A percentile compares a stretch with the other conserved stretches of the same genome.
Conservation (phyloP, 805 yeast species). For the Starmerella khaoyaiensis region DNA sequence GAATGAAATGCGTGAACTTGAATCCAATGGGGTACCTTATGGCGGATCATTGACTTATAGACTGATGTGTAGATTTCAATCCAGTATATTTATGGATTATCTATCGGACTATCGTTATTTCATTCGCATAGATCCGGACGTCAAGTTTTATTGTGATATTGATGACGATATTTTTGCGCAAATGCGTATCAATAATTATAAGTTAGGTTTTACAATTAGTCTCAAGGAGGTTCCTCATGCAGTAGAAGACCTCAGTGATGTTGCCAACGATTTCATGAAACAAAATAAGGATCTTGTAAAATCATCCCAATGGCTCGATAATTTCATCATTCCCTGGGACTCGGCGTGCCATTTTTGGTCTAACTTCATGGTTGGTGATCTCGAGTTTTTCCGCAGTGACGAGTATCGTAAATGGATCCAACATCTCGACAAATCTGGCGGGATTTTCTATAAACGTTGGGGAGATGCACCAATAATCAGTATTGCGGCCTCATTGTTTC, state of each 20-base stretch:
- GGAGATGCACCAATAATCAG: constrained; percentile 96
- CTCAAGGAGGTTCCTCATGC: constrained; percentile 71
- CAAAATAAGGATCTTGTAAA: constrained; percentile 40
- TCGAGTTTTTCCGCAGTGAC: constrained; percentile 57
- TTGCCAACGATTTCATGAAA: constrained; percentile 35
- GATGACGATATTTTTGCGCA: constrained; percentile 83
- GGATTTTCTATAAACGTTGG: constrained; percentile 88
- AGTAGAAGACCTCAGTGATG: constrained; percentile 60
- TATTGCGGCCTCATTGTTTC: constrained; percentile 64
- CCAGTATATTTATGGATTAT: constrained; percentile 73
- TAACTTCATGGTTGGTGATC: constrained; percentile 80
- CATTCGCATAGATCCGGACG: constrained; percentile 94
- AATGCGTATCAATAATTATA: constrained; percentile 57
- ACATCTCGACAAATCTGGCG: constrained; percentile 57
- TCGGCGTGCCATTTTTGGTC: constrained; percentile 87
- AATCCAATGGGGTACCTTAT: constrained; percentile 47
- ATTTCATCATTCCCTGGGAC: constrained; percentile 54
- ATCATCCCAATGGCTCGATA: constrained; percentile 42
- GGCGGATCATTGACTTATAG: constrained; percentile 76
- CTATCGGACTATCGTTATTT: constrained; percentile 71
- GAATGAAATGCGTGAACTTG: constrained; percentile 35
- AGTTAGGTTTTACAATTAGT: constrained; percentile 74
- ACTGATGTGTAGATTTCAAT: constrained; percentile 88
- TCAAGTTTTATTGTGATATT: constrained; percentile 77
- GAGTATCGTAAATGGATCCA: constrained; percentile 56